Percentiles rank a stretch among this genome's conserved stretches.
Conservation (phyloP, 257 asterid species). For the Jacaranda mimosifolia region DNA sequence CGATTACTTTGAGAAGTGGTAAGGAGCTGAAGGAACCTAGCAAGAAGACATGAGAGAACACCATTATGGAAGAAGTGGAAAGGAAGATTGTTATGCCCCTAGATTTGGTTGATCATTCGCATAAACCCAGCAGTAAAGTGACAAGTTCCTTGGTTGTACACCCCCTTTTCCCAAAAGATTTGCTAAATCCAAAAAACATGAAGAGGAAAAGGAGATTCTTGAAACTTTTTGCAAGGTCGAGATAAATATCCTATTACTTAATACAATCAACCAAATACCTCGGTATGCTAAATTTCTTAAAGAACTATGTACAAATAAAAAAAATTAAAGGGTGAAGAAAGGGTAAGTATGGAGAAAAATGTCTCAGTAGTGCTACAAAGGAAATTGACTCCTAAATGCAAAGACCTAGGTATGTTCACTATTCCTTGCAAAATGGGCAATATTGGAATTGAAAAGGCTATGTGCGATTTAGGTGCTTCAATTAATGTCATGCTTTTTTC, state of each 20-base stretch:
- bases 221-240: too few relatives aligned
- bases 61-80: too few relatives aligned
- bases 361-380: not conserved
- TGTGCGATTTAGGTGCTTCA: not conserved
- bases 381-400: not conserved
- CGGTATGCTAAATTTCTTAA: not conserved
- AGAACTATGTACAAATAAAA: not conserved
- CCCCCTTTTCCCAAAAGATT: not conserved
- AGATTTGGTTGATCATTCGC: too few relatives aligned
- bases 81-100: too few relatives aligned
- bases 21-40: not conserved
- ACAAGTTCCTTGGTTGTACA: not conserved
- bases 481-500: not conserved
- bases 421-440: not conserved
- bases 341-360: not conserved
- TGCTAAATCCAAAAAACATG: not conserved
- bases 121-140: too few relatives aligned
- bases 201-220: too few relatives aligned
- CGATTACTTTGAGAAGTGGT: too few relatives aligned
- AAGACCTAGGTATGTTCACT: conserved; percentile 6
- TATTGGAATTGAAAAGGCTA: not conserved
- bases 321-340: not conserved
- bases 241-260: too few relatives aligned
- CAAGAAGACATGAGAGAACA: too few relatives aligned
- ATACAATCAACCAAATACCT: not conserved